These are phyloP conservation scores for Camelina hispida DNA, from an alignment of 345 rosid species.

Conservation along the genomic window DNA sequence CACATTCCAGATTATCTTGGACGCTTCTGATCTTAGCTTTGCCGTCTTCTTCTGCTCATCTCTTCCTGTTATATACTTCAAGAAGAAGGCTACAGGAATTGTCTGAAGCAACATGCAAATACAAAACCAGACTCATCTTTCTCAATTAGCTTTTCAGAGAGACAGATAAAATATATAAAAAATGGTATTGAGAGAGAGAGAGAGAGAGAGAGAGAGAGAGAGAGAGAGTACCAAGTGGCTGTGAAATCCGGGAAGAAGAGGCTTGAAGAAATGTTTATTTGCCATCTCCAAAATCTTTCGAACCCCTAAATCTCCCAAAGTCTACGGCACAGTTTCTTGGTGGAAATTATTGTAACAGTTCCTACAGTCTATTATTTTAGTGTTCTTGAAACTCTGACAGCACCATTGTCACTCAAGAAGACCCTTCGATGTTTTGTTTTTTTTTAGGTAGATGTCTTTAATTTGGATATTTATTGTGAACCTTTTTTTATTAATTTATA, in stretches of 20 bases:
- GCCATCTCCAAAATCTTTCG: background rate
- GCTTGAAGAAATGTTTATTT: conserved; percentile 28
- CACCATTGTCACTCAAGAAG: background rate
- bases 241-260: conserved; percentile 36
- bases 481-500: no score
- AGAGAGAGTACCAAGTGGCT: conserved; percentile 18
- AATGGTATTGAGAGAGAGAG: background rate
- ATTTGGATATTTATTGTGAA: background rate
- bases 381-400: background rate
- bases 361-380: no score
- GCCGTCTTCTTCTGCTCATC: background rate
- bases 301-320: background rate
- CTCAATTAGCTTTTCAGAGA: background rate
- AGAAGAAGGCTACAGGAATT: conserved; percentile 26
- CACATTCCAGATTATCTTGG: conserved; percentile 17
- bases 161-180: background rate
- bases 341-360: no score
- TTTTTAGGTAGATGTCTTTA: background rate
- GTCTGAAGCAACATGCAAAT: conserved; percentile 25
- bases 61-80: background rate
- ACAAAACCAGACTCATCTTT: background rate
- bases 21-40: conserved; percentile 11
- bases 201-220: background rate
- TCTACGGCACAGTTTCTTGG: background rate
- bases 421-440: background rate